Conservation (phyloP, 257 asterid genomes). For the Echium plantagineum region DNA sequence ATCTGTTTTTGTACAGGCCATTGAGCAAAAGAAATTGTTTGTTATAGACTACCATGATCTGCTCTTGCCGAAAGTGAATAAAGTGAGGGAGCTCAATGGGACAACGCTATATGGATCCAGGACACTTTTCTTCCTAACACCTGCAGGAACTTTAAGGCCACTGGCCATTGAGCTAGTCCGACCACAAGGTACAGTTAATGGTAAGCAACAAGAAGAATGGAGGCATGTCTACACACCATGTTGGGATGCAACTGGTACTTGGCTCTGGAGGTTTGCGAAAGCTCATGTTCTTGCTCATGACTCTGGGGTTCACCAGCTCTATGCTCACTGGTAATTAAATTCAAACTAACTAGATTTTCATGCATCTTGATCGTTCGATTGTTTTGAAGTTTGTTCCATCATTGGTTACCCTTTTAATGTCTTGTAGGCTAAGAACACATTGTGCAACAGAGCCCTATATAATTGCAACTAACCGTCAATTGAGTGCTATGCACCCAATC, state of each 20-base stretch:
- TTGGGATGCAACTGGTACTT: constrained; percentile 47
- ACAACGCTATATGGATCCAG: constrained; percentile 70
- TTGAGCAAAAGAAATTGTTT: constrained; percentile 53
- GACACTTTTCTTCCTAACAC: constrained; percentile 49
- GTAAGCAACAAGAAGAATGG: constrained; percentile 45
- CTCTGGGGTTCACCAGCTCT: constrained; percentile 58
- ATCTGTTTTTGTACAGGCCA: constrained; percentile 25
- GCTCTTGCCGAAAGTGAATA: constrained; percentile 50
- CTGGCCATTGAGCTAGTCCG: constrained; percentile 65
- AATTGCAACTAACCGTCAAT: constrained; percentile 57
- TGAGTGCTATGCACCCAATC: constrained; percentile 81
- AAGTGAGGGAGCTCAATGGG: constrained; percentile 44
- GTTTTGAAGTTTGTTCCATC: neutral
- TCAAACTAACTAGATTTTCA: neutral
- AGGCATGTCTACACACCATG: constrained; percentile 29
- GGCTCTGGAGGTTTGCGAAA: constrained; percentile 84
- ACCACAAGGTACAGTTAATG: constrained; percentile 30
- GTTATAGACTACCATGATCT: constrained; percentile 64
- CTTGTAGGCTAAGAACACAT: constrained; percentile 70
- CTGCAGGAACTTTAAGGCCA: constrained; percentile 41
- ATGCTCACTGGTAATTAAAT: constrained; percentile 56
- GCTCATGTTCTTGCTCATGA: constrained; percentile 71
- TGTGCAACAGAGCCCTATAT: constrained; percentile 68
- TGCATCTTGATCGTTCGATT: neutral
- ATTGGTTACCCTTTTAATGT: neutral